Evolutionary conservation across 352 stramenopile genomes (phyloP).

Genomic region (Pythium angustatum): DNA sequence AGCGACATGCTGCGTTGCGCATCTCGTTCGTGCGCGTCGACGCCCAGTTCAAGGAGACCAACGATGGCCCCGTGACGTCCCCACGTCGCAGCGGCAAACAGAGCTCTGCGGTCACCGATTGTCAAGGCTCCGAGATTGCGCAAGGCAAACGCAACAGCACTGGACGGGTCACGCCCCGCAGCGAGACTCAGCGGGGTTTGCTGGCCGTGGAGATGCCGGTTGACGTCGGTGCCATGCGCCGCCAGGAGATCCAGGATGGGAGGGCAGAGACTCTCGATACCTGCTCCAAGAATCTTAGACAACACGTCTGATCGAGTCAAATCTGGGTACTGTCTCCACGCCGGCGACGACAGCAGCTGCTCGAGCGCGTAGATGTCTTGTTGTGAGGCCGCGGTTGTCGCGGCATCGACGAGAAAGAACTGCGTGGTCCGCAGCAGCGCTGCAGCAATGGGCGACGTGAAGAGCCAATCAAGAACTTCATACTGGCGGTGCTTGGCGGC

Average conservation of each 20-base stretch:
- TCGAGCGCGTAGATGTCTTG: too few species aligned
- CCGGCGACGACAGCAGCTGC: background rate
- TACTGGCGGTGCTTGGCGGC: too few species aligned
- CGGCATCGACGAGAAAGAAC: background rate
- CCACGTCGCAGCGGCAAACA: too few species aligned
- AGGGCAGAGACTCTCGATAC: background rate
- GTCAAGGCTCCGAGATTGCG: too few species aligned
- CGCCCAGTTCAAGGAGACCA: background rate
- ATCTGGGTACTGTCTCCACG: background rate
- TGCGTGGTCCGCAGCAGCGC: background rate
- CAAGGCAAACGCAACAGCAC: too few species aligned
- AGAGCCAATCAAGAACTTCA: background rate
- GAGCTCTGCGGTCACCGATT: too few species aligned
- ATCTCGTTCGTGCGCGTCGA: background rate
- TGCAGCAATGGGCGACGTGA: background rate
- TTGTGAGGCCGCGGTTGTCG: background rate
- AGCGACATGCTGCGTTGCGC: background rate
- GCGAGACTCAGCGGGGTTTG: background rate
- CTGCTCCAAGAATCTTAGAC: background rate
- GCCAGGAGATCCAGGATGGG: background rate
- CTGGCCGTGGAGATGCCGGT: background rate
- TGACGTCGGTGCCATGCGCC: background rate
- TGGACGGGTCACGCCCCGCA: too few species aligned
- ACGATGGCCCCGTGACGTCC: too few species aligned
- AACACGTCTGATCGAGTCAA: background rate